Conservation (phyloP, 148 eudicot genomes). For the Pouteria glomerata region DNA sequence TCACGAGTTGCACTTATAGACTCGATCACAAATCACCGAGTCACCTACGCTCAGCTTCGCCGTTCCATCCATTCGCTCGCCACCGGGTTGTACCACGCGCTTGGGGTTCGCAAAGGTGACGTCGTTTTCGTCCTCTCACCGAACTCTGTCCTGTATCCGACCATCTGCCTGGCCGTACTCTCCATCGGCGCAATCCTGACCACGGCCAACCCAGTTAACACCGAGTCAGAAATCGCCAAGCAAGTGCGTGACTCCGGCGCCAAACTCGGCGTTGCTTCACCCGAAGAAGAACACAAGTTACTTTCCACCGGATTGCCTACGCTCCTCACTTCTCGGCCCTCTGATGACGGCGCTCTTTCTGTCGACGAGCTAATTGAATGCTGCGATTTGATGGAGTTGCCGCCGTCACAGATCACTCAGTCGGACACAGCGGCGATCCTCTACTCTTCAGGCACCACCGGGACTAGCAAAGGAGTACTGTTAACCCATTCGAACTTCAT, state of each 20-base stretch:
- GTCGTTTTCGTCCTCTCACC: slow-evolving; percentile 43
- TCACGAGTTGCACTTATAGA: slow-evolving; percentile 41
- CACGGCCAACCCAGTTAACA: slow-evolving; percentile 47
- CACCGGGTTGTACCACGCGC: slow-evolving; percentile 28
- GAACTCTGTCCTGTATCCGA: slow-evolving; percentile 38
- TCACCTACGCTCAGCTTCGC: slow-evolving; percentile 39
- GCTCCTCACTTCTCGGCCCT: slow-evolving; percentile 25
- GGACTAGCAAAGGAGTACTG: slow-evolving; percentile 42
- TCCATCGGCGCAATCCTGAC: slow-evolving; percentile 47
- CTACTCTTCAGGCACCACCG: slow-evolving; percentile 53
- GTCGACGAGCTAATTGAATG: slow-evolving; percentile 32
- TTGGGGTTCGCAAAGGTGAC: slow-evolving; percentile 41
- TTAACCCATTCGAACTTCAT: slow-evolving; percentile 39
- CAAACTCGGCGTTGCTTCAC: slow-evolving; percentile 31
- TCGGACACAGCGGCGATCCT: slow-evolving; percentile 45
- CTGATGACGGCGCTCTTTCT: slow-evolving; percentile 22
- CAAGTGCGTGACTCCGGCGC: slow-evolving; percentile 35
- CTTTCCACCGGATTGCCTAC: slow-evolving; percentile 22
- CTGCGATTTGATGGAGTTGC: slow-evolving; percentile 31
- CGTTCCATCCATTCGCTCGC: slow-evolving; percentile 30
- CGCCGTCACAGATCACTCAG: slow-evolving; percentile 18
- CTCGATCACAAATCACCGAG: slow-evolving; percentile 20
- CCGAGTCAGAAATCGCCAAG: slow-evolving; percentile 32
- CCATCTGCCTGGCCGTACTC: slow-evolving; percentile 37
- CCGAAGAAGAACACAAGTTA: slow-evolving; percentile 30